Percentiles rank a stretch among this genome's conserved stretches.
These are phyloP conservation scores for Blastocystis sp. DNA, from an alignment of 352 stramenopile species.

Conservation along the genomic window DNA sequence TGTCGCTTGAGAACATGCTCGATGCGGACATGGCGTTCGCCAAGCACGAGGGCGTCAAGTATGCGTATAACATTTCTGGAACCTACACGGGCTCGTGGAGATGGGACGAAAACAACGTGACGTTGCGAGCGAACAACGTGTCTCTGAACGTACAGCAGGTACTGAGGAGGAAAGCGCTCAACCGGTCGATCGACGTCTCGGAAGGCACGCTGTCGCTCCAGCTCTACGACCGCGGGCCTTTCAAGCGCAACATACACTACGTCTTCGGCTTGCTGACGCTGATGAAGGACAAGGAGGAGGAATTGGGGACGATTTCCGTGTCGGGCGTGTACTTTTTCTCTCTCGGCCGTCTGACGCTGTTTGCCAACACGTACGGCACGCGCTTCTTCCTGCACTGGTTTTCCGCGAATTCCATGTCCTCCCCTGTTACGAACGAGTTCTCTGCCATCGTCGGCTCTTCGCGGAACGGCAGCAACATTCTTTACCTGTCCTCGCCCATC, in stretches of 20 bases:
- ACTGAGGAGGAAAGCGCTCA: not conserved
- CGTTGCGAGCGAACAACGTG: not conserved
- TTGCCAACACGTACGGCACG: conserved; percentile 80
- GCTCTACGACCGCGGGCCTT: conserved; percentile 24
- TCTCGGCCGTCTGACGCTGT: conserved; percentile 79
- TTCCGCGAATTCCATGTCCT: conserved; percentile 71
- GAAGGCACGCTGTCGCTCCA: conserved; percentile 33
- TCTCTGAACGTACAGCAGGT: not conserved
- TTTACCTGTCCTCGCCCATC: conserved; percentile 68
- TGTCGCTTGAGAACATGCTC: conserved; percentile 14
- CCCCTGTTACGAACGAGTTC: conserved; percentile 42
- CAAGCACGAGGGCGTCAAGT: not conserved
- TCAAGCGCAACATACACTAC: not conserved
- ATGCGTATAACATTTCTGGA: conserved; percentile 57
- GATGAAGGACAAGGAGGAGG: conserved; percentile 39
- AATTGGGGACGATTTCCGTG: conserved; percentile 74
- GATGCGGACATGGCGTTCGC: not conserved
- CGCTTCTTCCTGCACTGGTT: conserved; percentile 80
- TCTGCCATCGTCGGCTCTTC: conserved; percentile 20
- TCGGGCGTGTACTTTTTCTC: conserved; percentile 80
- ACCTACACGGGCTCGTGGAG: conserved; percentile 25
- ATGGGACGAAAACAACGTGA: not conserved
- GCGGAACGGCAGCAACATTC: conserved; percentile 15
- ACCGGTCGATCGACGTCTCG: not conserved
- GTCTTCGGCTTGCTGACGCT: conserved; percentile 20